Conservation (phyloP, 768 basidiomycete species). For the Tephrocybe sp. region DNA sequence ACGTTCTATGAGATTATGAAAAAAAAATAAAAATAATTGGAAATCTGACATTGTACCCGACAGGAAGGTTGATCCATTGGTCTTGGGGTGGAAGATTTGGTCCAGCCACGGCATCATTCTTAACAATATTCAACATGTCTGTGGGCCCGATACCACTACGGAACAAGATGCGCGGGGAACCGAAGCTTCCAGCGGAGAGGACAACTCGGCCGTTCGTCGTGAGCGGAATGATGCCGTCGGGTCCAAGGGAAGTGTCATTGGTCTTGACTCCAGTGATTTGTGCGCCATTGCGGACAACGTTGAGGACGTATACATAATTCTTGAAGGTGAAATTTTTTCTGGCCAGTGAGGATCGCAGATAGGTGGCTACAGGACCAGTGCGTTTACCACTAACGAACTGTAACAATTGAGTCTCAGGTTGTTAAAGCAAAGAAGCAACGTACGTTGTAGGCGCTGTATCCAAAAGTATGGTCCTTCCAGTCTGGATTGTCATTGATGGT, state of each 20-base stretch:
- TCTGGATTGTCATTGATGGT: slow-evolving; percentile 60
- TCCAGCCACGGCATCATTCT: slow-evolving; percentile 42
- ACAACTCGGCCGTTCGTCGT: slow-evolving; percentile 60
- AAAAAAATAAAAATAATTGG: neutral
- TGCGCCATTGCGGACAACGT: slow-evolving; percentile 56
- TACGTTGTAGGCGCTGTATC: slow-evolving; percentile 49
- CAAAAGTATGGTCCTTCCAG: slow-evolving; percentile 58
- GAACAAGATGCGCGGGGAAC: slow-evolving; percentile 57
- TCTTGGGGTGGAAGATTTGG: slow-evolving; percentile 45
- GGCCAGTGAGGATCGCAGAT: slow-evolving; percentile 54
- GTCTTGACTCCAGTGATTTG: slow-evolving; percentile 60
- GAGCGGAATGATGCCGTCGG: slow-evolving; percentile 54
- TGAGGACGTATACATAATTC: slow-evolving; percentile 47
- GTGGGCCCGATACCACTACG: slow-evolving; percentile 60
- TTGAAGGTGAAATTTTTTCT: slow-evolving; percentile 53
- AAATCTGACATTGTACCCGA: slow-evolving; percentile 45
- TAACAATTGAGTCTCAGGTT: neutral
- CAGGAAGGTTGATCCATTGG: slow-evolving; percentile 60
- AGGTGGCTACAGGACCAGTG: slow-evolving; percentile 59
- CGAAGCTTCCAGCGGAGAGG: slow-evolving; percentile 57
- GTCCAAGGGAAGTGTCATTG: slow-evolving; percentile 56
- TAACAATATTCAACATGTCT: slow-evolving; percentile 55
- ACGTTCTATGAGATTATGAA: neutral
- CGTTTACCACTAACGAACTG: slow-evolving; percentile 48
- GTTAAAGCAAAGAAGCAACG: slow-evolving; percentile 7